Evolutionary conservation across 257 asterid genomes (phyloP).

Genomic region (Prunella vulgaris): DNA sequence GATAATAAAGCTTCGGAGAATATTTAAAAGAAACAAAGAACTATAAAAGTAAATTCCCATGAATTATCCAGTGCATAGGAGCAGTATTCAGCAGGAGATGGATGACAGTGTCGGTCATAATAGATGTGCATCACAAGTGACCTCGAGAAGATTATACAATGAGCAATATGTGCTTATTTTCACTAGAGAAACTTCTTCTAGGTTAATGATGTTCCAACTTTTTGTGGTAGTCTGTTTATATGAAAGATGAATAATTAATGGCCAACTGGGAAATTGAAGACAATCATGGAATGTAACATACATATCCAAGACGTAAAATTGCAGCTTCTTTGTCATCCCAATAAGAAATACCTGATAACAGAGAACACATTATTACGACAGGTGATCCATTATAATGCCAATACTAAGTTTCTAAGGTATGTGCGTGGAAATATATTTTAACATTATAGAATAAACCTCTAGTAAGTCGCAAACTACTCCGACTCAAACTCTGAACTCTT

Average conservation of each 20-base stretch:
- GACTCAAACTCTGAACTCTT: conserved; percentile 35
- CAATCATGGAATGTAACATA: conserved; percentile 29
- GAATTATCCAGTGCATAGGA: neutral
- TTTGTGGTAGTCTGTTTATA: neutral
- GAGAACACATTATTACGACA: neutral
- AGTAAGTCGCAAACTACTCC: conserved; percentile 23
- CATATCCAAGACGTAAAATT: conserved; percentile 71
- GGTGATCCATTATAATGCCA: neutral
- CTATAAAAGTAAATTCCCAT: neutral
- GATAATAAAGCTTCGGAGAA: neutral
- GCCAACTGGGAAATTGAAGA: conserved; percentile 19
- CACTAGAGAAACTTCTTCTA: neutral
- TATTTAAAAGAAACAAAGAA: neutral
- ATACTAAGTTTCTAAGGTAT: neutral
- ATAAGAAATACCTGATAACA: conserved; percentile 51
- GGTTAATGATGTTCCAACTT: neutral
- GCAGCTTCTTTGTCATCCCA: conserved; percentile 79
- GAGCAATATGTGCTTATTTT: neutral
- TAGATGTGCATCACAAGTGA: neutral
- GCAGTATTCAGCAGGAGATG: neutral
- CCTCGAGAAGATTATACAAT: neutral
- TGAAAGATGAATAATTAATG: conserved; percentile 12
- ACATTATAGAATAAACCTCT: conserved; percentile 28
- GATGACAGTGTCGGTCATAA: neutral
- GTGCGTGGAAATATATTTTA: neutral